These are phyloP conservation scores for Stachybotrys chartarum DNA, from an alignment of 2,329 filamentous ascomycete genomes.

Conservation along the genomic window DNA sequence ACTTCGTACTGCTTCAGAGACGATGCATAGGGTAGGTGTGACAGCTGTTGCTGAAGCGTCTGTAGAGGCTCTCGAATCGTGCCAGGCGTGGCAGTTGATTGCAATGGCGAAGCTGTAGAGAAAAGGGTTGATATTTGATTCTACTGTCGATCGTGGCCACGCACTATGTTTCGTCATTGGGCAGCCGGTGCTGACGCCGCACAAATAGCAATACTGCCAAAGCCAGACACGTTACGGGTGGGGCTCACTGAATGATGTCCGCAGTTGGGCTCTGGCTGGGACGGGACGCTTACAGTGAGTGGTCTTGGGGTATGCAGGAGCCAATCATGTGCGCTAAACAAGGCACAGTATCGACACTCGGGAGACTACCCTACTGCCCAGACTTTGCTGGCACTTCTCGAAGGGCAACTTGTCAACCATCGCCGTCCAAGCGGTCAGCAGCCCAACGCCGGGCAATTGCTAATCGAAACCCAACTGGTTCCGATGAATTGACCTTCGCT, in stretches of 20 bases:
- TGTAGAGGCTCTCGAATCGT: no score
- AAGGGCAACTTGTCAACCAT: no score
- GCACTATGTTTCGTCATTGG: constrained; percentile 18
- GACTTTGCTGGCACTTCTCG: no score
- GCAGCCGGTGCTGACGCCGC: constrained; percentile 13
- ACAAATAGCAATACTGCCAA: constrained; percentile 15
- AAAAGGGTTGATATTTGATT: neutral
- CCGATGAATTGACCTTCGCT: neutral
- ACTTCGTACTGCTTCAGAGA: no score
- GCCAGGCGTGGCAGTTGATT: no score
- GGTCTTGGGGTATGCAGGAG: neutral
- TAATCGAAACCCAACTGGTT: neutral
- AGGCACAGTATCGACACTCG: no score
- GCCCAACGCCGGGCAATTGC: neutral
- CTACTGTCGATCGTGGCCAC: constrained; percentile 1
- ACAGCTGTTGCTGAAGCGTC: no score
- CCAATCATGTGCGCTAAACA: neutral
- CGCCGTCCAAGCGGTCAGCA: no score
- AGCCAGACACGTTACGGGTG: neutral
- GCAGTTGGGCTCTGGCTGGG: no score
- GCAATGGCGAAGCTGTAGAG: neutral
- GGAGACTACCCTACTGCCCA: no score
- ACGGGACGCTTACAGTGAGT: neutral
- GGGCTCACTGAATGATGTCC: neutral
- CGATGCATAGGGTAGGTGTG: no score